Conservation (phyloP, 768 basidiomycete genomes). For the Mycena rosella region DNA sequence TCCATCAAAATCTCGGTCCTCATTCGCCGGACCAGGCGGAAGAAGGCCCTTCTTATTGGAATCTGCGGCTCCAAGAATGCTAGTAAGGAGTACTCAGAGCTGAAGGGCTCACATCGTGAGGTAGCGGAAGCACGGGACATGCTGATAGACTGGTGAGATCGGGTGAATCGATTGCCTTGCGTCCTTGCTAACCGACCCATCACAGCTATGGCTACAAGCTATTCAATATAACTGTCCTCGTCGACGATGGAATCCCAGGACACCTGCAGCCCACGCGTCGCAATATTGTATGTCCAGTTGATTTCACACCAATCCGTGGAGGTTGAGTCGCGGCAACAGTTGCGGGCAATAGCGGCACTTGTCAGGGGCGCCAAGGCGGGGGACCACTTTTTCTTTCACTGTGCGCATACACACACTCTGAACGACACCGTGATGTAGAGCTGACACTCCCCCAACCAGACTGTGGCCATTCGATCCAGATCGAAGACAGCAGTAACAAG, state of each 20-base stretch:
- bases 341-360: constrained; percentile 56
- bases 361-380: constrained; percentile 58
- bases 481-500: constrained; percentile 46
- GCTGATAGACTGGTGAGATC: neutral
- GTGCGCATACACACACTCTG: constrained; percentile 46
- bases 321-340: constrained; percentile 42
- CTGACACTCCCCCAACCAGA: constrained; percentile 38
- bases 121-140: neutral
- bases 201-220: neutral
- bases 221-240: constrained; percentile 54
- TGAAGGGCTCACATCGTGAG: neutral
- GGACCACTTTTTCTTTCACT: constrained; percentile 70
- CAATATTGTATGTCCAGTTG: constrained; percentile 63
- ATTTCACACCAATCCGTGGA: neutral
- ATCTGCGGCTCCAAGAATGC: neutral
- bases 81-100: neutral
- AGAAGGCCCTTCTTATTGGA: neutral
- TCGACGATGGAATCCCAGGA: constrained; percentile 51
- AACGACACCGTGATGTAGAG: neutral
- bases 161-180: neutral
- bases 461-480: constrained; percentile 55
- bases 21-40: neutral
- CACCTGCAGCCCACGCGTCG: constrained; percentile 54
- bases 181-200: neutral
- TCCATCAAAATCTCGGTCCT: too few species aligned